A percentile compares a stretch with the other conserved stretches of the same genome.
Conservation (phyloP, 2,329 filamentous ascomycete genomes). For the Aureobasidium musti region DNA sequence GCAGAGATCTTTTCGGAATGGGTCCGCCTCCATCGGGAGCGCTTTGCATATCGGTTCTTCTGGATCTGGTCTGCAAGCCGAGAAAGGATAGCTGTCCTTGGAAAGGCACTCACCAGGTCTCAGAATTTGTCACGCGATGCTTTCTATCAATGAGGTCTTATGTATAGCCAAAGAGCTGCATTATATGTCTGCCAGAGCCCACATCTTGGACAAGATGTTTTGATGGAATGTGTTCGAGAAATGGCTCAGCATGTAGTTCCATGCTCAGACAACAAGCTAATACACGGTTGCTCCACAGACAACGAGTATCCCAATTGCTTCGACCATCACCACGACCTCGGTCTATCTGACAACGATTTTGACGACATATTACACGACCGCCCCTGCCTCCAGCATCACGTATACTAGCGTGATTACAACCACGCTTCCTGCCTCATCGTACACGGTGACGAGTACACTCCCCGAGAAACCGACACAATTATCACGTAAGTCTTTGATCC, state of each 20-base stretch:
- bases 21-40: neutral
- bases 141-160: too few species aligned
- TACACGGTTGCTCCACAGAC: neutral
- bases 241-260: too few species aligned
- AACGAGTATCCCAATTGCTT: neutral
- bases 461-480: neutral
- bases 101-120: too few species aligned
- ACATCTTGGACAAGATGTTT: too few species aligned
- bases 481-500: neutral
- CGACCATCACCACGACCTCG: neutral
- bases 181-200: too few species aligned
- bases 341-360: neutral
- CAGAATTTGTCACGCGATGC: too few species aligned
- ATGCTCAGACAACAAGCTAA: neutral
- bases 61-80: neutral
- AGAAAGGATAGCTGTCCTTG: neutral
- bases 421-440: neutral
- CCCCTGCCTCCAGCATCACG: slow-evolving; percentile 2
- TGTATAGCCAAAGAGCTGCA: too few species aligned
- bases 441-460: slow-evolving; percentile 3
- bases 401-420: neutral
- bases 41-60: too few species aligned
- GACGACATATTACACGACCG: neutral
- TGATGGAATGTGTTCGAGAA: too few species aligned
- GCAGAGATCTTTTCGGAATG: neutral